phyloP scores from a whole-genome alignment of 176 grass and related monocot species.

The Pharus latifolius region DNA sequence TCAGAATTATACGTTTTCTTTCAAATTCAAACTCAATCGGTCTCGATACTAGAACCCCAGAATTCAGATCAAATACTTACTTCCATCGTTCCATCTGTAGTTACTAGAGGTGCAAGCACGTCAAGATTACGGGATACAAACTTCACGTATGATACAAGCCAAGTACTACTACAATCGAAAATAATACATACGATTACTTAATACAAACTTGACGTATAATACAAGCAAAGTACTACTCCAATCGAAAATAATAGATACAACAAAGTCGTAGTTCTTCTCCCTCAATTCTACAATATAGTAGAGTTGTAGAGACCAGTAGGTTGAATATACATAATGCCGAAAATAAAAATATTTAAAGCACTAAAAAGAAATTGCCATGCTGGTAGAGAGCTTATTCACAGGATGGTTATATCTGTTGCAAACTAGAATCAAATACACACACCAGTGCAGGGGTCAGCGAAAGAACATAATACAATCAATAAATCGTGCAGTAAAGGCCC shows the following conservation, averaged over 20 bases:
- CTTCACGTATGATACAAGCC: too few relatives aligned
- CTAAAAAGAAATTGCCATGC: not conserved
- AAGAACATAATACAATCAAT: constrained; percentile 34
- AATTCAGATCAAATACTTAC: too few relatives aligned
- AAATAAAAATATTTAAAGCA: not conserved
- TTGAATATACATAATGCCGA: not conserved
- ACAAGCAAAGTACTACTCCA: not conserved
- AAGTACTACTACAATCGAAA: too few relatives aligned
- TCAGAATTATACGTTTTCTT: too few relatives aligned
- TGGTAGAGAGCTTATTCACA: constrained; percentile 32
- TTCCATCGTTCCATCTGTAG: too few relatives aligned
- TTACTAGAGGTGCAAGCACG: too few relatives aligned
- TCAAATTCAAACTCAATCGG: too few relatives aligned
- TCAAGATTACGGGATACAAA: too few relatives aligned
- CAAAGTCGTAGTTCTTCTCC: not conserved
- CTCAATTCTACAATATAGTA: not conserved
- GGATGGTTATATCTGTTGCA: constrained; percentile 12
- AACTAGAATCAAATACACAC: constrained; percentile 17
- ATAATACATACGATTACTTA: too few relatives aligned
- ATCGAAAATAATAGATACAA: not conserved
- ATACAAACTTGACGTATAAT: too few relatives aligned
- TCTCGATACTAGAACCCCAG: too few relatives aligned
- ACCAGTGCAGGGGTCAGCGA: constrained; percentile 14
- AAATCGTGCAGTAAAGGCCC: constrained; percentile 30
- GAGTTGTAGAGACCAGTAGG: not conserved